Evolutionary conservation across 1,139 yeast species (phyloP), one percentile per base, ranked within the genome.

Genomic region (Kodamaea arcana): DNA sequence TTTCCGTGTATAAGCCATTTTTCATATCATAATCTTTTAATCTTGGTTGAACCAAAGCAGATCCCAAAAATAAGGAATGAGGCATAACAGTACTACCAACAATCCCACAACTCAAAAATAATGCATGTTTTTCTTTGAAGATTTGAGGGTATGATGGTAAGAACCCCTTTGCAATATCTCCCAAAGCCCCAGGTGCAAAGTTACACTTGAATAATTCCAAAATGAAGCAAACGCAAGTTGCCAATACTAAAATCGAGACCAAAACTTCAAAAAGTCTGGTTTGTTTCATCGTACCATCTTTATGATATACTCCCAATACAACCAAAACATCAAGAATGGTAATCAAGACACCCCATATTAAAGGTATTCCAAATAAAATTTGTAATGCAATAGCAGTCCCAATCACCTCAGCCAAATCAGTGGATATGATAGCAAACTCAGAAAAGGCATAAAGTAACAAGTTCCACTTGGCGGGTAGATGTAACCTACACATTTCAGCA

Each of bases 381-480:
- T 82, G 82, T 34, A 83, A 61, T 0, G 92, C 72, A 31, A 83
- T 82, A 2, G 92, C 92, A 2, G 88, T 80, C 1, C 94, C 94
- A 22, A 83, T 84, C 22, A 88, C 95, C 54, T 88, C 96, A 0
- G 97, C 96, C 48, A 88, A 69, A 55, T 88, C 97, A 0, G 97
- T 88, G 4, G 95, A 95, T 28, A 88, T 80, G 38, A 88, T 90
- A 15, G 97, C 95, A 17, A 84, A 60, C 52, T 90, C 97, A 0
- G 96, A 92, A 52, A 86, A 72, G 1, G 75, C 50, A 54, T 87
- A 90, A 2, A 88, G 67, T 14, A 73, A 47, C 18, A 82, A 50
- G 51, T 86, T 85, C 44, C 80, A 53, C 48, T 72, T 70, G 30
- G 59, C 60, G 2, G 85, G 81, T 21, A 83, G 59, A 50, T 81